Percentiles rank a stretch among this genome's conserved stretches.
Evolutionary conservation across 345 rosid species (phyloP).

Genomic region (Salix arbutifolia): DNA sequence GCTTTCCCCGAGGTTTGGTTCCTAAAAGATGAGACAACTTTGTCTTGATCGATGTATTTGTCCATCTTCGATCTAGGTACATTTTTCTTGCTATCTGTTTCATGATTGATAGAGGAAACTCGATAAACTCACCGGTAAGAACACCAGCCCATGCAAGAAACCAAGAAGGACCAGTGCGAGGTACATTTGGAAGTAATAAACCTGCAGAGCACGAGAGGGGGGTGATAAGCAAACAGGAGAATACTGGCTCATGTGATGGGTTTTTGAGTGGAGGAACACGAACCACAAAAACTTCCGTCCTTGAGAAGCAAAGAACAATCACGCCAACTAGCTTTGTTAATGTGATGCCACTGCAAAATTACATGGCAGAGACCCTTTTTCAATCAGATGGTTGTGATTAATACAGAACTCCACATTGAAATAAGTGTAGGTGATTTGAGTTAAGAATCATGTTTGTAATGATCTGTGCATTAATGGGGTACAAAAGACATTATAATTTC

Average conservation of each 20-base stretch:
- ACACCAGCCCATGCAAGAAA: slow-evolving; percentile 88
- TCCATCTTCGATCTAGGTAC: not conserved
- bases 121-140: slow-evolving; percentile 70
- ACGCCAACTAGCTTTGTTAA: slow-evolving; percentile 92
- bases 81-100: not conserved
- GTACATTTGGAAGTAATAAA: slow-evolving; percentile 97
- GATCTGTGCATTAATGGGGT: not conserved
- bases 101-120: not conserved
- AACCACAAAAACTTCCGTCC: slow-evolving; percentile 95
- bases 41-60: not conserved
- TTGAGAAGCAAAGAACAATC: slow-evolving; percentile 89
- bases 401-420: not conserved
- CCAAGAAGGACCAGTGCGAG: slow-evolving; percentile 90
- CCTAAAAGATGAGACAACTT: not conserved
- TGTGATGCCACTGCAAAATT: slow-evolving; percentile 74
- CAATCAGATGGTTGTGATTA: not conserved
- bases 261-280: slow-evolving; percentile 1
- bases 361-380: not conserved
- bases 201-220: slow-evolving; percentile 37
- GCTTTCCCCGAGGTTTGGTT: not conserved
- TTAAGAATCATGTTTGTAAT: not conserved
- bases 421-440: not conserved
- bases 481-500: not conserved
- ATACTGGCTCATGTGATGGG: not conserved
- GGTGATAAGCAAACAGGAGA: not conserved